These are phyloP conservation scores for Penicillium freii DNA, from an alignment of 2,329 filamentous ascomycete genomes.

Conservation along the genomic window DNA sequence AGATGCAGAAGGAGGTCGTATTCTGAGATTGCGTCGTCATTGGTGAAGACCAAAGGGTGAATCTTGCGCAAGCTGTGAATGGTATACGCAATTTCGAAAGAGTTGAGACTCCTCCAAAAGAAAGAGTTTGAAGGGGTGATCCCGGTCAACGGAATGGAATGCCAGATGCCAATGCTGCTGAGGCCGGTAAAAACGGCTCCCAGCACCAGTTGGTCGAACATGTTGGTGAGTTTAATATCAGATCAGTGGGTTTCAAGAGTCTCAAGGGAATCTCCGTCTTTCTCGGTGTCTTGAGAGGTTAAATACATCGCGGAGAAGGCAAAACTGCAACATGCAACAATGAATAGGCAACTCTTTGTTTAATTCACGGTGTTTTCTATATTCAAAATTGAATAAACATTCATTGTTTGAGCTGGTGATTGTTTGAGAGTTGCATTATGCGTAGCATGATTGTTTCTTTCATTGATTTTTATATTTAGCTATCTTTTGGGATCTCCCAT, in stretches of 20 bases:
- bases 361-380: not conserved
- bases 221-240: not conserved
- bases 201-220: not conserved
- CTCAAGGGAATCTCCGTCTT: not conserved
- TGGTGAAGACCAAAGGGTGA: not conserved
- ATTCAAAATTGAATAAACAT: not conserved
- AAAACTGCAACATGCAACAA: not conserved
- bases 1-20: not conserved
- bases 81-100: constrained; percentile 1
- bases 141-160: constrained; percentile 1
- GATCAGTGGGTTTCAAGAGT: not conserved
- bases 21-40: not conserved
- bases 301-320: not conserved
- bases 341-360: not conserved
- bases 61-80: not conserved
- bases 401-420: not conserved
- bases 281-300: constrained; percentile 1
- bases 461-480: not conserved
- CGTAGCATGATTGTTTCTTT: not conserved
- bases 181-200: not conserved
- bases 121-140: not conserved
- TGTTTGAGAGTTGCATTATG: not conserved
- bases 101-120: not conserved
- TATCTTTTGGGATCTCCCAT: no score
- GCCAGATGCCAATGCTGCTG: constrained; percentile 1